Conservation (phyloP, 1,139 yeast genomes). For the Yamadazyma songkhlaensis region DNA sequence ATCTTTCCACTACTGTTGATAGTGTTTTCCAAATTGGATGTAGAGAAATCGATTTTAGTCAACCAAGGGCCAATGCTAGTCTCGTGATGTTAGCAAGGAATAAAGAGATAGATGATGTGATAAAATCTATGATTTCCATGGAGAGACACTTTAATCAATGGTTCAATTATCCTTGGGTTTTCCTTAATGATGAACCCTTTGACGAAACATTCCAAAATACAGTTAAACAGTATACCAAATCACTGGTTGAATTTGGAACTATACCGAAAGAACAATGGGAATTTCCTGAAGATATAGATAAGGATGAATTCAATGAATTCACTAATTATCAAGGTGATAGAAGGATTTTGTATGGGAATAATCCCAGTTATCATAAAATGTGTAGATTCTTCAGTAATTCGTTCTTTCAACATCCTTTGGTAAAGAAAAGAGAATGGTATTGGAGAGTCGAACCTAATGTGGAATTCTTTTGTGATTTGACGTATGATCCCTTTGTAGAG, state of each 20-base stretch:
- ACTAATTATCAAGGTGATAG: slow-evolving; percentile 75
- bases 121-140: slow-evolving; percentile 64
- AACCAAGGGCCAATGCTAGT: slow-evolving; percentile 65
- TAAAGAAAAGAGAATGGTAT: slow-evolving; percentile 75
- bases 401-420: slow-evolving; percentile 72
- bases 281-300: slow-evolving; percentile 29
- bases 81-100: slow-evolving; percentile 82
- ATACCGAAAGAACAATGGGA: slow-evolving; percentile 71
- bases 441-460: slow-evolving; percentile 96
- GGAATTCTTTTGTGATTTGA: slow-evolving; percentile 81
- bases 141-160: slow-evolving; percentile 89
- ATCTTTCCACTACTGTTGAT: slow-evolving; percentile 31
- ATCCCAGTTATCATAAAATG: slow-evolving; percentile 72
- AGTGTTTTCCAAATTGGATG: slow-evolving; percentile 55
- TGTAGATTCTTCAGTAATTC: slow-evolving; percentile 73
- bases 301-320: slow-evolving; percentile 46
- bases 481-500: slow-evolving; percentile 85
- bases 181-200: slow-evolving; percentile 77
- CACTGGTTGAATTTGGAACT: slow-evolving; percentile 66
- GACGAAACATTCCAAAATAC: slow-evolving; percentile 55
- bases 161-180: slow-evolving; percentile 88
- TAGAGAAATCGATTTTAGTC: slow-evolving; percentile 29
- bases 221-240: slow-evolving; percentile 48
- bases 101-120: slow-evolving; percentile 65
- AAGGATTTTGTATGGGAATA: slow-evolving; percentile 75